Conservation (phyloP, 352 stramenopile genomes). For the Achlya hypogyna region DNA sequence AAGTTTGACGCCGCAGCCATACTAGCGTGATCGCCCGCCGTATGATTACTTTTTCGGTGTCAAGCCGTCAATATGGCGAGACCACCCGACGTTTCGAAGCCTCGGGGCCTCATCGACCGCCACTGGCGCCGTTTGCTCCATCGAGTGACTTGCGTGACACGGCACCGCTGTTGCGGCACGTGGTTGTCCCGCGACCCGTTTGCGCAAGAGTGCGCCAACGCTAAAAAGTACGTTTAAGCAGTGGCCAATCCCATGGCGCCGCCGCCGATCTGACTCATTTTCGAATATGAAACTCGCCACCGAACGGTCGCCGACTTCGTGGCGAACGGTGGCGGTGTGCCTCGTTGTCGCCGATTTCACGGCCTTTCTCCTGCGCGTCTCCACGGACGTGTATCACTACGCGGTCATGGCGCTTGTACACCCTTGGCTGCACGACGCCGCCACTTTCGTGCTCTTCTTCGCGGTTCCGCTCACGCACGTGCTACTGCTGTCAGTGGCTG, state of each 20-base stretch:
- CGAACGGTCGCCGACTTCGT: neutral
- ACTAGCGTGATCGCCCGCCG: no score
- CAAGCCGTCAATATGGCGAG: no score
- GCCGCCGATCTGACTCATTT: neutral
- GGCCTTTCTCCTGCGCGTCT: conserved; percentile 8
- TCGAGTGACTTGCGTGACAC: no score
- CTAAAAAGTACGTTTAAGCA: neutral
- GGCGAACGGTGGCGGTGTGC: neutral
- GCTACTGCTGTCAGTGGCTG: neutral
- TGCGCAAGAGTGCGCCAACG: neutral
- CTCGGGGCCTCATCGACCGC: no score
- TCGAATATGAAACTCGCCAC: neutral
- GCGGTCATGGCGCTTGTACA: neutral
- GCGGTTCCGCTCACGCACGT: neutral
- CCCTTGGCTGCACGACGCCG: neutral
- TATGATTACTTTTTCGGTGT: no score
- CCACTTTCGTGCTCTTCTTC: neutral
- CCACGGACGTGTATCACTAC: neutral
- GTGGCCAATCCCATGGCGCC: neutral
- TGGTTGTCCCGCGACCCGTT: no score
- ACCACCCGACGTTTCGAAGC: no score
- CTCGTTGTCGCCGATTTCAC: conserved; percentile 10
- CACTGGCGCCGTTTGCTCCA: no score
- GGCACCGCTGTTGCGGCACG: no score
- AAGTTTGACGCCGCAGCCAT: no score